phyloP scores from a whole-genome alignment of 2,329 filamentous ascomycete species.

The Ceratocystis harringtonii region DNA sequence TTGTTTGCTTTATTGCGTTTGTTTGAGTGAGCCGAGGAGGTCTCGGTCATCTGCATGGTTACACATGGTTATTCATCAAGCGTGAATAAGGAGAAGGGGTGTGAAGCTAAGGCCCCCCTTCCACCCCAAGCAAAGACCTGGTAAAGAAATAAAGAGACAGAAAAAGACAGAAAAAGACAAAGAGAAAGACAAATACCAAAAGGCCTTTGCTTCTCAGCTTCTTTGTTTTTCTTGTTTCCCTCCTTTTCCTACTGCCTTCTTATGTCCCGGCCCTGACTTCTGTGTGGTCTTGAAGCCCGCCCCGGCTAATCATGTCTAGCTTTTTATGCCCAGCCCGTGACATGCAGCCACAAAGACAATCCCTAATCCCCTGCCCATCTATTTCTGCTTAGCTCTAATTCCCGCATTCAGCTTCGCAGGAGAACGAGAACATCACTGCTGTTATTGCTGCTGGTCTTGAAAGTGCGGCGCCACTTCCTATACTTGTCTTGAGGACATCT shows the following conservation, averaged over 20 bases:
- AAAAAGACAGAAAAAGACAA: too few species aligned
- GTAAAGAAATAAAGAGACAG: background rate
- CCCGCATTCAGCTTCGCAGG: background rate
- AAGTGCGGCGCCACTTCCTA: background rate
- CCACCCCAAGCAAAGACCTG: background rate
- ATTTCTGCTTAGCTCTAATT: background rate
- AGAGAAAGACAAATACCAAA: background rate
- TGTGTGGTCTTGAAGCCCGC: background rate
- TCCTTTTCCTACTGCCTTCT: background rate
- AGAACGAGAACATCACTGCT: background rate
- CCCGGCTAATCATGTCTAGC: background rate
- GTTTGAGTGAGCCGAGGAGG: conserved; percentile 1
- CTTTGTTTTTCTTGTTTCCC: background rate
- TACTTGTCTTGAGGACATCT: background rate
- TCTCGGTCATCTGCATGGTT: conserved; percentile 9
- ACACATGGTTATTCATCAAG: background rate
- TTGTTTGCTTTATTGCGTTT: background rate
- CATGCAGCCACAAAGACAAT: background rate
- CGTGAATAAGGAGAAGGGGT: background rate
- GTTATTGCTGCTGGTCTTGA: background rate
- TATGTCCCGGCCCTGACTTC: background rate
- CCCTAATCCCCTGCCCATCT: background rate
- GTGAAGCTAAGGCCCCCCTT: background rate
- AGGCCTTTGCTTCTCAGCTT: background rate
- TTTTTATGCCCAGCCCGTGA: background rate